Evolutionary conservation across 306 rosid species (phyloP).

Genomic region (Corylus heterophylla): DNA sequence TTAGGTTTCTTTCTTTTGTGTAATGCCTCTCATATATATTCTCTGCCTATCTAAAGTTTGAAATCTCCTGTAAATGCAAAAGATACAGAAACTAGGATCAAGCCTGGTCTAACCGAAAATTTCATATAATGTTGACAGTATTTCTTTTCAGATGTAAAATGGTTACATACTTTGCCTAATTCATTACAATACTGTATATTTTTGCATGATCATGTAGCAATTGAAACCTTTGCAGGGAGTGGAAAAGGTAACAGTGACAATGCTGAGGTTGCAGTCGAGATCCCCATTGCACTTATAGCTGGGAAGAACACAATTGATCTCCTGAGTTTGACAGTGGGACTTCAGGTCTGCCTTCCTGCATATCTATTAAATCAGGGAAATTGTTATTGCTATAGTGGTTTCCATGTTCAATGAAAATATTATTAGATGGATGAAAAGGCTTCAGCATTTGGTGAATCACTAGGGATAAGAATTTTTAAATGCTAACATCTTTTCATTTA

Average conservation of each 20-base stretch:
- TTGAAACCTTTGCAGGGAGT: constrained; percentile 55
- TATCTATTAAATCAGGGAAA: constrained; percentile 11
- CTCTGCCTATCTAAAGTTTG: background rate
- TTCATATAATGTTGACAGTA: background rate
- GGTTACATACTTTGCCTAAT: background rate
- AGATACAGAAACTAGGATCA: background rate
- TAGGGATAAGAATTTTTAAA: constrained; percentile 11
- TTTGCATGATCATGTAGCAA: background rate
- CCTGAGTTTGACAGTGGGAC: constrained; percentile 90
- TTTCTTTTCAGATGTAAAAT: background rate
- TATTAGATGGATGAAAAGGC: background rate
- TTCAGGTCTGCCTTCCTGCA: constrained; percentile 59
- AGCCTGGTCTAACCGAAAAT: constrained; percentile 1
- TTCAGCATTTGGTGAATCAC: constrained; percentile 4
- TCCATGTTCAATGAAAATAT: constrained; percentile 6
- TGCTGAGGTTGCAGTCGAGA: constrained; percentile 46
- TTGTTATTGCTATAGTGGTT: background rate
- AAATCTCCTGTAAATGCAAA: background rate
- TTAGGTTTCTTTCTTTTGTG: background rate
- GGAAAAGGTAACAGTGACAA: constrained; percentile 49
- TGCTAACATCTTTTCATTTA: constrained; percentile 7
- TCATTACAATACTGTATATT: background rate
- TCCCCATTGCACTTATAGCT: constrained; percentile 53
- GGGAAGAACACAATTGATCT: constrained; percentile 83
- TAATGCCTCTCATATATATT: background rate